Evolutionary conservation across 129 eudicot species (phyloP).

Genomic region (Escallonia herrerae): DNA sequence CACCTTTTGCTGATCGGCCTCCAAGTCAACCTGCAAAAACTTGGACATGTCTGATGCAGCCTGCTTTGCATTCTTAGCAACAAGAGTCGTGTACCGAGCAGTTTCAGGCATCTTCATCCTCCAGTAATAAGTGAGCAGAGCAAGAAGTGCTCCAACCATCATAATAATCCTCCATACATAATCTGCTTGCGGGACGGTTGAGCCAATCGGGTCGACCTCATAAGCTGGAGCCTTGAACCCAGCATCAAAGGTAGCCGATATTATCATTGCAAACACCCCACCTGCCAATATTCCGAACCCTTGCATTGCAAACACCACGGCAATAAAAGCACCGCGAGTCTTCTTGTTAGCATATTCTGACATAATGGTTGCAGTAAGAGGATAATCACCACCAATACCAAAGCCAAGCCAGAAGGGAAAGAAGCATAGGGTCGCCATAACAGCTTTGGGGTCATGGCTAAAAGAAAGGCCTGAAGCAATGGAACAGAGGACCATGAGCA

Average conservation of each 20-base stretch:
- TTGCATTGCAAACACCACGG: conserved; percentile 46
- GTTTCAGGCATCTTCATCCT: conserved; percentile 55
- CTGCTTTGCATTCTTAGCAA: conserved; percentile 35
- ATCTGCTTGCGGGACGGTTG: conserved; percentile 41
- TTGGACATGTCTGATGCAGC: conserved; percentile 66
- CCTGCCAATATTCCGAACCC: conserved; percentile 44
- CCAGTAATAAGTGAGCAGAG: conserved; percentile 37
- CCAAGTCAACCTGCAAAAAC: conserved; percentile 48
- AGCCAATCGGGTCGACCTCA: conserved; percentile 22
- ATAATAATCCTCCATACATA: conserved; percentile 44
- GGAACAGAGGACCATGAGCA: conserved; percentile 35
- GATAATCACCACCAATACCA: conserved; percentile 50
- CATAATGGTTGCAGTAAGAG: conserved; percentile 46
- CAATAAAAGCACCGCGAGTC: conserved; percentile 40
- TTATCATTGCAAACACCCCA: conserved; percentile 33
- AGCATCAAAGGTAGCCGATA: conserved; percentile 32
- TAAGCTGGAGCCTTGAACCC: conserved; percentile 29
- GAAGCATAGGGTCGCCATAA: conserved; percentile 49
- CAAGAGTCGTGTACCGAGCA: conserved; percentile 49
- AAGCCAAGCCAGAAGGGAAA: conserved; percentile 51
- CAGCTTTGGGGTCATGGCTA: conserved; percentile 21
- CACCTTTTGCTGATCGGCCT: conserved; percentile 30
- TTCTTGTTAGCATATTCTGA: conserved; percentile 37
- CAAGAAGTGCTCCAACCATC: conserved; percentile 42
- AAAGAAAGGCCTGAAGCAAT: conserved; percentile 46